Base-by-base conservation (phyloP, 495 filamentous ascomycete species). In the Astrocystis sublimbata region DNA sequence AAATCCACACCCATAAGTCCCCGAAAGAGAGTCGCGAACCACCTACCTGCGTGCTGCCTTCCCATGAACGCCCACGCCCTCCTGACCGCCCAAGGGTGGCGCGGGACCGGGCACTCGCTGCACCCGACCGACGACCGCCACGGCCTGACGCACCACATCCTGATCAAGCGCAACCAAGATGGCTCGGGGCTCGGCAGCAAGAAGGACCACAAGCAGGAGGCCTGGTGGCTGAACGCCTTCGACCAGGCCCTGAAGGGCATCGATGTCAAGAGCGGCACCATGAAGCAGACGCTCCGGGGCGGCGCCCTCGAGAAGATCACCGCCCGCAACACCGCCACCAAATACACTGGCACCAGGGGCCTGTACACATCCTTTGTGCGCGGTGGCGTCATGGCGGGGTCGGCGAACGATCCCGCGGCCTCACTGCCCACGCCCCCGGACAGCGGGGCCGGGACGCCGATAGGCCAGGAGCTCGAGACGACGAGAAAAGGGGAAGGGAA, bases 201-300 rank as follows among this genome's bases (percentile, higher is more conserved):
- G 66, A 80, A 81, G 58, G 76, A 79, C n/a, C 73, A 78, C 60
- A 89, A 85, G 45, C 85, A 83, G 64, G 82, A 85, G 51, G 88
- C 90, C 64, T 93, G 90, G 90, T 93, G 90, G 90, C 73, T 92
- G 60, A 82, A 86, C 47, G 90, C 89, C 45, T 92, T 92, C 67
- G 90, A 93, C 75, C 84, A 88, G 69, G 86, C 87, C 28, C 75
- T 93, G 61, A 88, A 90, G 71, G 86, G 86, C 3, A 76, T 92
- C 21, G 87, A 91, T 70, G 81, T 77, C 10, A 78, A 78, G 58
- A 70, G 77, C 61, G 79, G 78, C 10, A 69, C 63, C 24, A 76
- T 85, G 23, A 74, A 78, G 24, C 82, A 80, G 72, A 81, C 81
- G 4, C 68, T 81, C 0, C 78, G 74, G 9, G 74, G 72, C 15